Base-by-base conservation (phyloP, 2,329 filamentous ascomycete genomes). In the Cladophialophora immunda region DNA sequence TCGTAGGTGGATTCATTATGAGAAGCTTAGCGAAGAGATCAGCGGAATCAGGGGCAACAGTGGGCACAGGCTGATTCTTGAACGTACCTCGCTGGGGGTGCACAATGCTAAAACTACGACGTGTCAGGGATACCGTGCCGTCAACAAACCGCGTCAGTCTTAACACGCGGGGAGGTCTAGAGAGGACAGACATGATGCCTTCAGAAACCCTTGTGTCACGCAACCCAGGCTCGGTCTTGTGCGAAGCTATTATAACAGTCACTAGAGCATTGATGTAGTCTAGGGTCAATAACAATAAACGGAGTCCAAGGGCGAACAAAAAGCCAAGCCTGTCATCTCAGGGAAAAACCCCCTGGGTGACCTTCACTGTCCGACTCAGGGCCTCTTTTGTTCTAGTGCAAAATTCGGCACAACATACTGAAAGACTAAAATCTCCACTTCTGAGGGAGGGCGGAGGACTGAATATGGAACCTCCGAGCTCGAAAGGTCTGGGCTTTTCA, bases 1-100 rank as follows among this genome's bases (percentile, higher is more conserved):
- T 76, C 75, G 38, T 62, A 65, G 19, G 27, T 58, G 32, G 27
- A 15, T 7, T 47, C 47, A 25, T 32, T 29, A 27, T 62, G 47
- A 38, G 27, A 4, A 50, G 38, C 58, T 61, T 38, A 30, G 29
- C n/a, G 9, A 22, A 19, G 27, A 19, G 6, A 27, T 58, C 22
- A 58, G 56, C 5, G 15, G 36, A 17, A 41, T 6, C 15, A n/a
- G 17, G 17, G 7, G 6, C 15, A 56, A 32, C 54, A 25, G 19
- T 4, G 27, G 8, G 4, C 27, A 27, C 22, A 17, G 54, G 17
- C n/a, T n/a, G 54, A 19, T 30, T 56, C 3, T 34, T 34, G 54
- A 34, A 56, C 54, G 34, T 56, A 56, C 54, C 54, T 56, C 54
- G 54, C 4, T 27, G 29, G 22, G 54, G 15, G 4, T 56, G 54